phyloP scores from a whole-genome alignment of 2,329 filamentous ascomycete species.

The Fusarium pseudoanthophilum region DNA sequence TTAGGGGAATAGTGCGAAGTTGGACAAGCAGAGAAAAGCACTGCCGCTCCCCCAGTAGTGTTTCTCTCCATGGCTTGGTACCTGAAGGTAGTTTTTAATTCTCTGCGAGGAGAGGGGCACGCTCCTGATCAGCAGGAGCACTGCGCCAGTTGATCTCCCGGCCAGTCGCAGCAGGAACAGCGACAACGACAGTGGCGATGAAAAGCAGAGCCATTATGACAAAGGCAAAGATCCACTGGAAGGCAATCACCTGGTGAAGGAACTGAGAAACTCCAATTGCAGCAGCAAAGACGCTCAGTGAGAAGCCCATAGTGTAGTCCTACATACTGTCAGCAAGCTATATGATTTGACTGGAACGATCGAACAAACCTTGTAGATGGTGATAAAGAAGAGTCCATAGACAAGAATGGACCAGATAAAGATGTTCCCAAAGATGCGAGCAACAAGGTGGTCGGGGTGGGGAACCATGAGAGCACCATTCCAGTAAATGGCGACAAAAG shows the following conservation, averaged over 20 bases:
- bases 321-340: conserved; percentile 39
- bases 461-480: conserved; percentile 84
- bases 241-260: conserved; percentile 74
- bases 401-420: conserved; percentile 87
- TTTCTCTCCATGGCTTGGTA: not conserved
- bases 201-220: conserved; percentile 82
- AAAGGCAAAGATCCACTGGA: conserved; percentile 95
- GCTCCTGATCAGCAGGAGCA: conserved; percentile 62
- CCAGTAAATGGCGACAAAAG: conserved; percentile 88
- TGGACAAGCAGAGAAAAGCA: not conserved
- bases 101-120: conserved; percentile 69
- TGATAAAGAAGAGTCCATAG: conserved; percentile 81
- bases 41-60: not conserved
- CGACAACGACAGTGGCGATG: conserved; percentile 72
- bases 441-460: conserved; percentile 72
- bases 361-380: conserved; percentile 71
- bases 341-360: not conserved
- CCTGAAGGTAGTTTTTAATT: conserved; percentile 36
- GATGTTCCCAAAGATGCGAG: conserved; percentile 85
- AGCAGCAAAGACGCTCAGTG: conserved; percentile 76
- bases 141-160: conserved; percentile 62
- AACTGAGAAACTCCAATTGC: conserved; percentile 84
- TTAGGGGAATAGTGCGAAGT: not conserved
- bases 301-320: conserved; percentile 83
- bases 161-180: conserved; percentile 71